Percentiles rank a stretch among this genome's conserved stretches.
Evolutionary conservation across 371 early-diverging fungal genomes (phyloP).

Genomic region (Basidiobolus meristosporus): DNA sequence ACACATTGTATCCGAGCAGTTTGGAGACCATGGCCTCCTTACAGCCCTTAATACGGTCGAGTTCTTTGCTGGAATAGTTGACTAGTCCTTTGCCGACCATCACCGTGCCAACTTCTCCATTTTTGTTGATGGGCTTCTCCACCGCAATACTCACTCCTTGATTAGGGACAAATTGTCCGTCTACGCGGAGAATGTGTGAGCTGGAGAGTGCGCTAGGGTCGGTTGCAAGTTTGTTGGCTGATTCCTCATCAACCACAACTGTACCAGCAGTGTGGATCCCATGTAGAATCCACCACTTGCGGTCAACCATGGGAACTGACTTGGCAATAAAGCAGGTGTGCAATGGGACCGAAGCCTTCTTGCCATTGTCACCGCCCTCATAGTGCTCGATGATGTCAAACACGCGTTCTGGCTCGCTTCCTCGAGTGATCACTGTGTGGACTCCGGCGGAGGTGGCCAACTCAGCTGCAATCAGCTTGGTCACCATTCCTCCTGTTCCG

Average conservation of each 20-base stretch:
- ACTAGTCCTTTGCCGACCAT: constrained; percentile 69
- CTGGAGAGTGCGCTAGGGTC: constrained; percentile 61
- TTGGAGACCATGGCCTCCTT: constrained; percentile 6
- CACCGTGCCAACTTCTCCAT: constrained; percentile 17
- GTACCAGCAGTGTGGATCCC: constrained; percentile 75
- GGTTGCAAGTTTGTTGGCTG: constrained; percentile 44
- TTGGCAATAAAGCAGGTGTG: constrained; percentile 74
- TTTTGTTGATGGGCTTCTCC: constrained; percentile 1
- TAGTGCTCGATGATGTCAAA: constrained; percentile 35
- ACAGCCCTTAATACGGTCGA: constrained; percentile 61
- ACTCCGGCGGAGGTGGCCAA: constrained; percentile 84
- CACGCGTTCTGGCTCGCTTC: constrained; percentile 58
- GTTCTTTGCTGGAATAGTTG: constrained; percentile 71
- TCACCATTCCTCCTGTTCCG: constrained; percentile 94
- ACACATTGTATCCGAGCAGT: too few species aligned
- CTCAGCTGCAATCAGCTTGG: constrained; percentile 91
- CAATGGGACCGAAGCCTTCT: constrained; percentile 4
- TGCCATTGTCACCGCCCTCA: too few species aligned
- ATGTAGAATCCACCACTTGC: constrained; percentile 93
- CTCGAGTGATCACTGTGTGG: constrained; percentile 65
- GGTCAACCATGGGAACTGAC: constrained; percentile 59
- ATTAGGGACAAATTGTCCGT: constrained; percentile 66
- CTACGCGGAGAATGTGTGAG: constrained; percentile 57
- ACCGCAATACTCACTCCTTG: constrained; percentile 58
- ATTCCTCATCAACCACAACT: constrained; percentile 60